A percentile compares a stretch with the other conserved stretches of the same genome.
Conservation (phyloP, 164 flowering plant genomes). For the Buxus sempervirens region DNA sequence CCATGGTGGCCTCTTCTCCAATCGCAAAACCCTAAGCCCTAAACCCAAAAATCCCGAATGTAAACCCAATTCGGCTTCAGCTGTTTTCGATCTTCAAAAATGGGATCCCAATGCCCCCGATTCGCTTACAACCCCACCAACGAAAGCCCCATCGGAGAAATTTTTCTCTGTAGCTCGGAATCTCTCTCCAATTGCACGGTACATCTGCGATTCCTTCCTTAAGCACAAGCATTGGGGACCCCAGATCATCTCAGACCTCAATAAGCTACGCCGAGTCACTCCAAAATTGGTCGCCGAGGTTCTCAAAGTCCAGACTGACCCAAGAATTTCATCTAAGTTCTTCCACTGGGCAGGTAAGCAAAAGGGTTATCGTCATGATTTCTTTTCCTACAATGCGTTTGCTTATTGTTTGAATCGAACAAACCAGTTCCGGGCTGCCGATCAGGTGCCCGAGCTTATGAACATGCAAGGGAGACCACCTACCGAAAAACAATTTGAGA, state of each 20-base stretch:
- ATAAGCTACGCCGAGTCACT: conserved; percentile 79
- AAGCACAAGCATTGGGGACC: conserved; percentile 70
- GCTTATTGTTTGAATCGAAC: conserved; percentile 77
- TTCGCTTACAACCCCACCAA: conserved; percentile 14
- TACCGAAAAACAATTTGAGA: conserved; percentile 85
- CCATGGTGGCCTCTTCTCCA: conserved; percentile 75
- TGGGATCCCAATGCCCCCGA: conserved; percentile 65
- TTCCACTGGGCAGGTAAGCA: conserved; percentile 97
- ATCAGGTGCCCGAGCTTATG: conserved; percentile 93
- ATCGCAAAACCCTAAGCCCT: conserved; percentile 48
- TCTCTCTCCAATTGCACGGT: conserved; percentile 88
- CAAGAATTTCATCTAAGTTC: conserved; percentile 64
- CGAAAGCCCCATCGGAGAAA: conserved; percentile 37
- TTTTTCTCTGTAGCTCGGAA: conserved; percentile 43
- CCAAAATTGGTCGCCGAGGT: conserved; percentile 80
- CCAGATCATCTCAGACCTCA: conserved; percentile 49
- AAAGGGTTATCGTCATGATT: conserved; percentile 79
- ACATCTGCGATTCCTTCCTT: conserved; percentile 77
- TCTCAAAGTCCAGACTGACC: conserved; percentile 59
- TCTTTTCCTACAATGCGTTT: conserved; percentile 74
- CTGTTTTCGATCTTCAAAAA: conserved; percentile 44
- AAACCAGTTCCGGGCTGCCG: conserved; percentile 66
- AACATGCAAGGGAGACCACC: conserved; percentile 79
- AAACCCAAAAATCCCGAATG: conserved; percentile 10
- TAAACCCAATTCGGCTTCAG: conserved; percentile 11